phyloP scores from a whole-genome alignment of 2,329 filamentous ascomycete genomes.

The Aspergillus tanneri region DNA sequence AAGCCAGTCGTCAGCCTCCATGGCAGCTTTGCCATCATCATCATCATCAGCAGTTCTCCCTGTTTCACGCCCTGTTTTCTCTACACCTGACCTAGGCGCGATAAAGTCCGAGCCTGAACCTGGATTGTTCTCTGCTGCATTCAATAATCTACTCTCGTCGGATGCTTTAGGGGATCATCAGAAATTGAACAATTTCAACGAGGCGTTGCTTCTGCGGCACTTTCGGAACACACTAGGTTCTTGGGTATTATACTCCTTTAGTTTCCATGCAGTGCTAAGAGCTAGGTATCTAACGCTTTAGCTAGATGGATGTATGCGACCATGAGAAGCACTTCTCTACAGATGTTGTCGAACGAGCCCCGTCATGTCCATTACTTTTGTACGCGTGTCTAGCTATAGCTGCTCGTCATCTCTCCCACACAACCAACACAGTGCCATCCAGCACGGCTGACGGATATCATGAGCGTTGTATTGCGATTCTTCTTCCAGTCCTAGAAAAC shows the following conservation, averaged over 20 bases:
- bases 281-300: neutral
- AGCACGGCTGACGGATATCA: slow-evolving; percentile 35
- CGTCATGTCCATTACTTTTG: slow-evolving; percentile 30
- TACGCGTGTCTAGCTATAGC: slow-evolving; percentile 37
- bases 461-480: slow-evolving; percentile 37
- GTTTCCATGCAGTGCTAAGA: no score
- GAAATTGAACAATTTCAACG: slow-evolving; percentile 30
- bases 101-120: slow-evolving; percentile 6
- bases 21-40: slow-evolving; percentile 23
- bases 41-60: slow-evolving; percentile 9
- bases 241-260: slow-evolving; percentile 33
- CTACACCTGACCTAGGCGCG: slow-evolving; percentile 7
- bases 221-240: slow-evolving; percentile 34
- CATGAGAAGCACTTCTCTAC: slow-evolving; percentile 32
- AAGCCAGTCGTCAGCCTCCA: slow-evolving; percentile 27
- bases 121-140: slow-evolving; percentile 14
- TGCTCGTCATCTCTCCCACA: slow-evolving; percentile 35
- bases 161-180: slow-evolving; percentile 23
- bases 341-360: slow-evolving; percentile 33
- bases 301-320: slow-evolving; percentile 35
- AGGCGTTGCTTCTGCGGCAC: slow-evolving; percentile 36
- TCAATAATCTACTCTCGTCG: slow-evolving; percentile 21
- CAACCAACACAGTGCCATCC: slow-evolving; percentile 28
- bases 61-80: slow-evolving; percentile 12
- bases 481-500: slow-evolving; percentile 34